Base-by-base conservation (phyloP, 257 asterid genomes). In the Ilex aquifolium region DNA sequence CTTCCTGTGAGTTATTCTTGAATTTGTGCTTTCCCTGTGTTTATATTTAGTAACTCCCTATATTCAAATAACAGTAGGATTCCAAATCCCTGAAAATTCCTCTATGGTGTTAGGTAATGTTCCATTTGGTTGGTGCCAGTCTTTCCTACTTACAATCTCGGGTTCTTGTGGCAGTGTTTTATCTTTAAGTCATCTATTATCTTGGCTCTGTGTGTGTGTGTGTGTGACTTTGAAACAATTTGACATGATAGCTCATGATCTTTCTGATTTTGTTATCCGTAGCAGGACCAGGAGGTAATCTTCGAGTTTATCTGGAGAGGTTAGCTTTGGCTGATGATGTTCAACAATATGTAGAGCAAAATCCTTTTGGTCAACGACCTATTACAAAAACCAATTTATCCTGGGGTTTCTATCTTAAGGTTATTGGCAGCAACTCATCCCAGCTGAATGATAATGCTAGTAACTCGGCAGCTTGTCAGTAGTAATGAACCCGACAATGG, bases 251-350 rank as follows among this genome's bases (percentile, higher is more conserved):
- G 31, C 17, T 46, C 21, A 57, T 49, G 32, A 63, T 46, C 32
- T 48, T 59, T 50, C 27, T 21, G 27, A 21, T 57, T 64, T 60
- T 56, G 27, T 70, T 64, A 57, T 56, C 21, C 15, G 44, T 57
- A 53, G 31, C 82, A 88, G 97, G 91, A 65, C 94, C 94, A 21
- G 91, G 76, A 49, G 98, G 98, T 40, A 88, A 82, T 74, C 85
- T 91, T 36, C 93, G 95, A 6, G 57, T 71, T 49, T 91, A 88
- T 68, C 67, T 91, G 65, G 91, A 91, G 73, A 85, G 85, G 52
- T 54, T 91, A 59, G 90, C 94, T 13, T 48, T 15, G 63, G 91
- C 98, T 21, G 90, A 78, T 56, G 77, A 91, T 58, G 91, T 91
- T 44, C 98, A 81, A 68, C 84, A 79, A 53, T 91, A 84, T 27